Conservation (phyloP, 2,329 filamentous ascomycete genomes). For the Fusarium sp. region DNA sequence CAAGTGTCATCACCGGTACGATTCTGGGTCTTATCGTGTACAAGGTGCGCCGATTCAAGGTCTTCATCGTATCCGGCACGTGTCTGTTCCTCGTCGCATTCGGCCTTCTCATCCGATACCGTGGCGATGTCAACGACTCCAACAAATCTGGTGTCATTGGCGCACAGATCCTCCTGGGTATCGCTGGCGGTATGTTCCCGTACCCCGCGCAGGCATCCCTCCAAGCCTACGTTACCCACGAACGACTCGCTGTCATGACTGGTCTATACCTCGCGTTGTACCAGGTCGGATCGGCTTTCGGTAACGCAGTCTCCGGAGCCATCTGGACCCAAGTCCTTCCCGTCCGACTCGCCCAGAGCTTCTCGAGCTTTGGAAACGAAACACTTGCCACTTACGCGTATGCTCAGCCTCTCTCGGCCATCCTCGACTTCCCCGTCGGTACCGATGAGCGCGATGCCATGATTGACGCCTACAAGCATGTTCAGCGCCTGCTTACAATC, state of each 20-base stretch:
- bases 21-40: constrained; percentile 67
- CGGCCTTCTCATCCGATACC: constrained; percentile 71
- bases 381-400: constrained; percentile 53
- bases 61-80: constrained; percentile 71
- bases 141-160: constrained; percentile 69
- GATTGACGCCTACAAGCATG: constrained; percentile 58
- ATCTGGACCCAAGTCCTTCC: constrained; percentile 71
- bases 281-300: constrained; percentile 70
- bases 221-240: constrained; percentile 56
- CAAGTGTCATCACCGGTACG: constrained; percentile 67
- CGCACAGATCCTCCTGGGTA: constrained; percentile 70
- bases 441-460: constrained; percentile 57
- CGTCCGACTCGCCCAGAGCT: constrained; percentile 53
- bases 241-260: constrained; percentile 71
- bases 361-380: constrained; percentile 48
- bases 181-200: constrained; percentile 72
- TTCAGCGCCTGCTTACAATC: constrained; percentile 60
- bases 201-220: constrained; percentile 60
- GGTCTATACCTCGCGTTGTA: constrained; percentile 72
- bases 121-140: constrained; percentile 59
- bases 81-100: constrained; percentile 72
- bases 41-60: constrained; percentile 68
- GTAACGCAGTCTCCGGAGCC: constrained; percentile 69
- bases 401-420: constrained; percentile 51
- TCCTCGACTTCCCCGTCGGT: constrained; percentile 53